These are phyloP conservation scores for Circinella umbellata DNA, from an alignment of 371 early-diverging fungal species.

Conservation along the genomic window DNA sequence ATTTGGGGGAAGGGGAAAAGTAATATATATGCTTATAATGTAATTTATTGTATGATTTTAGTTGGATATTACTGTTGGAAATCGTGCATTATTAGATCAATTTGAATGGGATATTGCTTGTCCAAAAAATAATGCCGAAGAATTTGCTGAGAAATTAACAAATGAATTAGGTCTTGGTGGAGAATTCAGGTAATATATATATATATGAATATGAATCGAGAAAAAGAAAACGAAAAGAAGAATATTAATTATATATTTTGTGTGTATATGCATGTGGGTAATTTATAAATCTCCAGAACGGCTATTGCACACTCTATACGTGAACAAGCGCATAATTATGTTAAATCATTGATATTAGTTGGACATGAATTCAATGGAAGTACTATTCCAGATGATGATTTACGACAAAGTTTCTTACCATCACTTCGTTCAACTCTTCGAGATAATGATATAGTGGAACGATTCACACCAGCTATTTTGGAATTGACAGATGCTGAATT, in stretches of 20 bases:
- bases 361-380: slow-evolving; percentile 76
- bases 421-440: slow-evolving; percentile 57
- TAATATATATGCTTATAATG: background rate
- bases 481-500: slow-evolving; percentile 76
- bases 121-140: slow-evolving; percentile 74
- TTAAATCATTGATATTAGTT: slow-evolving; percentile 80
- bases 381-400: slow-evolving; percentile 76
- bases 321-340: slow-evolving; percentile 87
- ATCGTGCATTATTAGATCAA: slow-evolving; percentile 82
- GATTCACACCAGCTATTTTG: slow-evolving; percentile 68
- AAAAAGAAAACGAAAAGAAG: background rate
- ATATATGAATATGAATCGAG: slow-evolving; percentile 11
- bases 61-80: slow-evolving; percentile 60
- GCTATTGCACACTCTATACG: slow-evolving; percentile 92
- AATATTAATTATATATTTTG: slow-evolving; percentile 10
- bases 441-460: slow-evolving; percentile 52
- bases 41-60: slow-evolving; percentile 1
- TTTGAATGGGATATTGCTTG: slow-evolving; percentile 93
- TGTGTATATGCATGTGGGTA: too few species aligned
- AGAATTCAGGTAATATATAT: slow-evolving; percentile 74
- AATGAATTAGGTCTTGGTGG: slow-evolving; percentile 73
- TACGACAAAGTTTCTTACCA: slow-evolving; percentile 74
- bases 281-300: too few species aligned
- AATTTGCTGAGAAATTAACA: slow-evolving; percentile 72
- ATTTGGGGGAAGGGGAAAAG: too few species aligned